These are phyloP conservation scores for Annulohypoxylon nitens DNA, from an alignment of 495 filamentous ascomycete species.

Conservation along the genomic window DNA sequence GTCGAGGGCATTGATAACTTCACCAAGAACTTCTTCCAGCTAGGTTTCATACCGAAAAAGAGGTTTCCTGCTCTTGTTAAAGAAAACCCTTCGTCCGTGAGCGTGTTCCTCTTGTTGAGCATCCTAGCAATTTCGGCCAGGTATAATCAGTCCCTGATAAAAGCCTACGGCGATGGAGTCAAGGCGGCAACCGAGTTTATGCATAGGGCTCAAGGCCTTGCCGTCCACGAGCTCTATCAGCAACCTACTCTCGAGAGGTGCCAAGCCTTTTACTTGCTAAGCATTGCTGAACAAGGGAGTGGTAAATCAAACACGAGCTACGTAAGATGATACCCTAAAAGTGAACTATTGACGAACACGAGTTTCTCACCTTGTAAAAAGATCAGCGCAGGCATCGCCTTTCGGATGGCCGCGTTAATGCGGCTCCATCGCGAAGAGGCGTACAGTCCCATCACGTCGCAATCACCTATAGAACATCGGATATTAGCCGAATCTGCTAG, in stretches of 20 bases:
- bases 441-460: slow-evolving; percentile 55
- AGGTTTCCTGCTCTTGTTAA: slow-evolving; percentile 58
- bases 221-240: slow-evolving; percentile 61
- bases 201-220: slow-evolving; percentile 59
- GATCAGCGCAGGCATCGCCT: slow-evolving; percentile 66
- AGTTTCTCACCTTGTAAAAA: slow-evolving; percentile 48
- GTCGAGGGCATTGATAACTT: slow-evolving; percentile 61
- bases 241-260: slow-evolving; percentile 64
- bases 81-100: slow-evolving; percentile 57
- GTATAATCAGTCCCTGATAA: slow-evolving; percentile 60
- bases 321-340: slow-evolving; percentile 45
- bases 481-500: slow-evolving; percentile 61
- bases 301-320: slow-evolving; percentile 62
- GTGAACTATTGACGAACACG: neutral
- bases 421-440: slow-evolving; percentile 66
- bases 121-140: slow-evolving; percentile 64
- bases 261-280: slow-evolving; percentile 66
- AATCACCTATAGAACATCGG: slow-evolving; percentile 54
- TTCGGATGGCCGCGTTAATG: slow-evolving; percentile 65
- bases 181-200: slow-evolving; percentile 64
- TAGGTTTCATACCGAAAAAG: slow-evolving; percentile 67
- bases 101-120: slow-evolving; percentile 62
- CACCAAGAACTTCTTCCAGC: slow-evolving; percentile 62
- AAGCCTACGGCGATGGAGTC: slow-evolving; percentile 58
- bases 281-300: slow-evolving; percentile 65